These are phyloP conservation scores for Talaromyces sp. DNA, from an alignment of 2,329 filamentous ascomycete genomes.

Conservation along the genomic window DNA sequence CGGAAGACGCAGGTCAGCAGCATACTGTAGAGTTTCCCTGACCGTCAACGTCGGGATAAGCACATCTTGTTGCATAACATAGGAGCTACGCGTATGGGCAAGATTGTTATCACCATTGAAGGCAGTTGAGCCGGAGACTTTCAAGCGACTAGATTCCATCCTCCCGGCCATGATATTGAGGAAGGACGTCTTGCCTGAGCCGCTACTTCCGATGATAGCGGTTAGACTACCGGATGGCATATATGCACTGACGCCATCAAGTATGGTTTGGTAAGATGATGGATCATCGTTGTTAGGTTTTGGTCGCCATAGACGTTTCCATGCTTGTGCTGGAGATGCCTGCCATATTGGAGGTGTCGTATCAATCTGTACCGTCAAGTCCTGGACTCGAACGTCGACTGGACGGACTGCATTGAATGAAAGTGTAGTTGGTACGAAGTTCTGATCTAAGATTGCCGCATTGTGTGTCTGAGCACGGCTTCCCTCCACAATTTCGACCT, in stretches of 20 bases:
- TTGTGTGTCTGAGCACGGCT: not conserved
- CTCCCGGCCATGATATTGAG: slow-evolving; percentile 69
- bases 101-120: slow-evolving; percentile 60
- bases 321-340: slow-evolving; percentile 31
- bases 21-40: slow-evolving; percentile 68
- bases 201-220: slow-evolving; percentile 71
- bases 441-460: not conserved
- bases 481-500: not conserved
- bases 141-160: slow-evolving; percentile 55
- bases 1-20: slow-evolving; percentile 67
- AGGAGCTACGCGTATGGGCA: slow-evolving; percentile 47
- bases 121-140: slow-evolving; percentile 51
- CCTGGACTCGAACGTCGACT: slow-evolving; percentile 37
- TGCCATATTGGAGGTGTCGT: slow-evolving; percentile 33
- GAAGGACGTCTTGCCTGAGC: slow-evolving; percentile 68
- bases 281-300: slow-evolving; percentile 13
- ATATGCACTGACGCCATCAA: slow-evolving; percentile 61
- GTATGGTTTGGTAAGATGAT: slow-evolving; percentile 46
- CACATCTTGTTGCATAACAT: slow-evolving; percentile 69
- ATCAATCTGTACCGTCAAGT: slow-evolving; percentile 34
- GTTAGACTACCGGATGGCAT: slow-evolving; percentile 65
- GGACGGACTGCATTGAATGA: slow-evolving; percentile 40
- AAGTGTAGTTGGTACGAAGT: slow-evolving; percentile 27
- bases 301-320: slow-evolving; percentile 29
- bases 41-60: slow-evolving; percentile 70